These are phyloP conservation scores for Aspergillus sp. DNA, from an alignment of 2,329 filamentous ascomycete genomes.

Conservation along the genomic window DNA sequence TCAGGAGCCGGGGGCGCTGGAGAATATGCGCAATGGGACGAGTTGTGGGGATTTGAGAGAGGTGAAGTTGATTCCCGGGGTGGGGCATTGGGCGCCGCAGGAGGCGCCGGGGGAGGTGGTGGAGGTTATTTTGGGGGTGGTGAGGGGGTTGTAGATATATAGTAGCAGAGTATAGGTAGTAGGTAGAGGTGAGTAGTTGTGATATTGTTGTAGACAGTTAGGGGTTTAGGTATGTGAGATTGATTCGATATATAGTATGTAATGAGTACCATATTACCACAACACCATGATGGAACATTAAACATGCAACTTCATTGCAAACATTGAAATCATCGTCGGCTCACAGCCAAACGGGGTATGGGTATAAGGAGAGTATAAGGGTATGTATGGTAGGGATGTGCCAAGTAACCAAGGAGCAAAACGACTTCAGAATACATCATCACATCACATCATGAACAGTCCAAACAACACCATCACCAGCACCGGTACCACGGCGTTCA, in stretches of 20 bases:
- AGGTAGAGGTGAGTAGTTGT: background rate
- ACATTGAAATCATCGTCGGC: too few species aligned
- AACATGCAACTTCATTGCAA: too few species aligned
- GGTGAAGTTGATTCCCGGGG: conserved; percentile 57
- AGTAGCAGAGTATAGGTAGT: background rate
- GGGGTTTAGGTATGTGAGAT: background rate
- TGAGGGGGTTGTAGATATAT: conserved; percentile 16
- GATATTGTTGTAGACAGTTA: background rate
- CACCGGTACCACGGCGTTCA: conserved; percentile 29
- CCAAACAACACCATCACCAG: conserved; percentile 26
- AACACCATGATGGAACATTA: too few species aligned
- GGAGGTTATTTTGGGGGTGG: conserved; percentile 50
- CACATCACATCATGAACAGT: background rate
- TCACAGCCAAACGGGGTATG: too few species aligned
- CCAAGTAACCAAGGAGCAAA: too few species aligned
- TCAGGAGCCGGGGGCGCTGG: conserved; percentile 66
- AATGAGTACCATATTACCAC: background rate
- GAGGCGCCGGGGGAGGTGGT: conserved; percentile 61
- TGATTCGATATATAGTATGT: background rate
- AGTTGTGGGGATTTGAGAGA: conserved; percentile 58
- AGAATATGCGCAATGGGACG: conserved; percentile 52
- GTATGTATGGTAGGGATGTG: background rate
- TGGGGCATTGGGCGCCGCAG: conserved; percentile 72
- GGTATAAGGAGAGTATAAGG: background rate
- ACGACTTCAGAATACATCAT: background rate